Evolutionary conservation across 2,329 filamentous ascomycete species (phyloP).

Genomic region (Cladosporium sp.): DNA sequence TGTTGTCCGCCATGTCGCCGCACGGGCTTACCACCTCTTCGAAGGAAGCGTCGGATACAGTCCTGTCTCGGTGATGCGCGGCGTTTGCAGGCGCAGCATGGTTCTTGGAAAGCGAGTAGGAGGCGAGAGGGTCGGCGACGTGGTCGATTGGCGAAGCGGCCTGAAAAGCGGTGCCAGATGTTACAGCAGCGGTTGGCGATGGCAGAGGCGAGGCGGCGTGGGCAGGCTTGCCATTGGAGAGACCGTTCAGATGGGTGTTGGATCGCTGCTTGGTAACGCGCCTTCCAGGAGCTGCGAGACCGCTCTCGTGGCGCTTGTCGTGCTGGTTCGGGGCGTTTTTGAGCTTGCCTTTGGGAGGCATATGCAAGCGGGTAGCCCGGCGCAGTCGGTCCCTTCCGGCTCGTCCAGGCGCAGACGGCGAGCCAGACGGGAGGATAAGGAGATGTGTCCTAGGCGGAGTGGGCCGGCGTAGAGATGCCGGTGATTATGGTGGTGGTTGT

Average conservation of each 20-base stretch:
- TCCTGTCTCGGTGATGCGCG: conserved; percentile 32
- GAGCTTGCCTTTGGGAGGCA: conserved; percentile 46
- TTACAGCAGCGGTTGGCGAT: conserved; percentile 21
- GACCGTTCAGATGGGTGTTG: conserved; percentile 41
- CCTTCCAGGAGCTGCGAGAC: conserved; percentile 72
- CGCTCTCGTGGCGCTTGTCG: conserved; percentile 74
- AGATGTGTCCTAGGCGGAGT: neutral
- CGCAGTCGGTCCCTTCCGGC: conserved; percentile 23
- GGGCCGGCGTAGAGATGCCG: conserved; percentile 7
- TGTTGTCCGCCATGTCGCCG: conserved; percentile 27
- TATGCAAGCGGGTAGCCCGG: conserved; percentile 21
- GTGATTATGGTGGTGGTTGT: conserved; percentile 13
- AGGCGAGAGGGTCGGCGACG: conserved; percentile 15
- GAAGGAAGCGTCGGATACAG: conserved; percentile 40
- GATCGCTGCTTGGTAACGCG: conserved; percentile 51
- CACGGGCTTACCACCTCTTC: conserved; percentile 29
- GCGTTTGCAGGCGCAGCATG: conserved; percentile 15
- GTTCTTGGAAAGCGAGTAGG: conserved; percentile 12
- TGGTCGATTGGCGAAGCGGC: conserved; percentile 8
- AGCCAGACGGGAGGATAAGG: conserved; percentile 25
- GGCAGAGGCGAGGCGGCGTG: conserved; percentile 34
- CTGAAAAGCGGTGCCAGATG: neutral
- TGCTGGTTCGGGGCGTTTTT: conserved; percentile 42
- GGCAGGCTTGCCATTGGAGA: conserved; percentile 35
- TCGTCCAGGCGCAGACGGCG: conserved; percentile 25